Evolutionary conservation across 345 rosid species (phyloP).

Genomic region (Alliaria petiolata): DNA sequence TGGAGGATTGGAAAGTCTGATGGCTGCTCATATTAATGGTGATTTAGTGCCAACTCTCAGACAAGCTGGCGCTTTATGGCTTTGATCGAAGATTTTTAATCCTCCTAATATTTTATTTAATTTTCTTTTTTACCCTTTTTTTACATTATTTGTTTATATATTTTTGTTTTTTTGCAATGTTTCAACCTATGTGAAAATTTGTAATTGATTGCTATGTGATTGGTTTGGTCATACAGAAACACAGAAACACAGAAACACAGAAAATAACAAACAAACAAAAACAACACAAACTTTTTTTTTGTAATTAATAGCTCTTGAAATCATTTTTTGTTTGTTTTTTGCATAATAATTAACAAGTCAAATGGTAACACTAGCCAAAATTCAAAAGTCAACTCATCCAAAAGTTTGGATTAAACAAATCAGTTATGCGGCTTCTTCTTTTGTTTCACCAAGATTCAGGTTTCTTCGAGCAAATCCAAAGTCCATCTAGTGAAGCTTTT

Average conservation of each 20-base stretch:
- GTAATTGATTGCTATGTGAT: slow-evolving; percentile 14
- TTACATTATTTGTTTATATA: slow-evolving; percentile 14
- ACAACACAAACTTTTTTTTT: background rate
- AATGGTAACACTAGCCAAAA: background rate
- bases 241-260: background rate
- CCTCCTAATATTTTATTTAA: background rate
- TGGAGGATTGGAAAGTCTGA: slow-evolving; percentile 88
- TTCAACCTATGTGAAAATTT: slow-evolving; percentile 1
- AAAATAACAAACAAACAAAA: background rate
- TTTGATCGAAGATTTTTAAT: slow-evolving; percentile 38
- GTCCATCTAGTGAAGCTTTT: background rate
- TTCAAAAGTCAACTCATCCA: background rate
- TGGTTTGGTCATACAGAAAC: background rate
- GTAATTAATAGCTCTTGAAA: background rate
- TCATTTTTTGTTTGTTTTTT: background rate
- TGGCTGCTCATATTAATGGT: slow-evolving; percentile 92
- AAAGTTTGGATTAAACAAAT: background rate
- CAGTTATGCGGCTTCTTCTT: background rate
- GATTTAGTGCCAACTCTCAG: slow-evolving; percentile 72
- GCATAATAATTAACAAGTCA: background rate
- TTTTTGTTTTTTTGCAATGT: background rate
- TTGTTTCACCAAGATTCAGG: background rate
- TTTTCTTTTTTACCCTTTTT: background rate
- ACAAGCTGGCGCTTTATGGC: slow-evolving; percentile 97
- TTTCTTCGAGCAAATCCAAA: background rate